phyloP scores from a whole-genome alignment of 2,329 filamentous ascomycete genomes.

The Corinectria fuckeliana region DNA sequence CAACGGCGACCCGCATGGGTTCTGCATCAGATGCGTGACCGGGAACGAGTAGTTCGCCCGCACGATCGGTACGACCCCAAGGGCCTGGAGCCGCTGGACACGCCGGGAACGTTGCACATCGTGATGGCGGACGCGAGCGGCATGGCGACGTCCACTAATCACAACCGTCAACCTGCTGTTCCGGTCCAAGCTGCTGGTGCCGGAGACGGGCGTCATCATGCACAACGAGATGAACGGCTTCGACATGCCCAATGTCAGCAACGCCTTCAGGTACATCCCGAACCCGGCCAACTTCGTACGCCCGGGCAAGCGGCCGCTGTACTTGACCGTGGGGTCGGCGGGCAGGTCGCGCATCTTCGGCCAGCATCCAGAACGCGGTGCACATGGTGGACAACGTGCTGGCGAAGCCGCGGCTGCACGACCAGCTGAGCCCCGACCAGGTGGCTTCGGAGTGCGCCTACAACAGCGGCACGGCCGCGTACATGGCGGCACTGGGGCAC shows the following conservation, averaged over 20 bases:
- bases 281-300: conserved; percentile 76
- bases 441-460: conserved; percentile 73
- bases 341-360: conserved; percentile 86
- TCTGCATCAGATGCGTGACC: too few relatives aligned
- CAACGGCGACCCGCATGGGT: too few relatives aligned
- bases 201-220: conserved; percentile 82
- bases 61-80: conserved; percentile 57
- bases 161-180: conserved; percentile 85
- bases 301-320: conserved; percentile 79
- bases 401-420: conserved; percentile 74
- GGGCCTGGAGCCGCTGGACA: conserved; percentile 58
- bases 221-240: conserved; percentile 74
- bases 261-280: conserved; percentile 80
- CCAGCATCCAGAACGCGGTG: too few relatives aligned
- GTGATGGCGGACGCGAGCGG: conserved; percentile 73
- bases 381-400: conserved; percentile 83
- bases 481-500: too few relatives aligned
- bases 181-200: conserved; percentile 76
- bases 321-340: conserved; percentile 76
- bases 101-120: conserved; percentile 72
- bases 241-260: conserved; percentile 72
- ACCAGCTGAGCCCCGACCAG: conserved; percentile 77
- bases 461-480: too few relatives aligned
- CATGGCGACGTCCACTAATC: conserved; percentile 76
- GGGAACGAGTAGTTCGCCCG: too few relatives aligned